phyloP scores from a whole-genome alignment of 164 flowering plant genomes.

The Kalanchoe fedtschenkoi region DNA sequence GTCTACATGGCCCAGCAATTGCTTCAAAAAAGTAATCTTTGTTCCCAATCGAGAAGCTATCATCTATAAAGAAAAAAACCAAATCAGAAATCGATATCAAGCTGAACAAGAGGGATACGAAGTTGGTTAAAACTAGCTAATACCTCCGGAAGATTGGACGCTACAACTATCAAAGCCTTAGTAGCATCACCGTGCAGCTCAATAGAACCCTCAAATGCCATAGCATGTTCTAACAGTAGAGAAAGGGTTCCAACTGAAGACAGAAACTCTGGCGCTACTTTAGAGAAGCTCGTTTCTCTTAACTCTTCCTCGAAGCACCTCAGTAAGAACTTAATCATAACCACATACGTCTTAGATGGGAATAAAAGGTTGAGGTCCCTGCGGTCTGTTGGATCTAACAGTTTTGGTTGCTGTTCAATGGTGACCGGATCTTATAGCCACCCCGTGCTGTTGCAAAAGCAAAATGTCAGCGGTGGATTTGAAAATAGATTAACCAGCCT shows the following conservation, averaged over 20 bases:
- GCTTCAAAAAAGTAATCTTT: slow-evolving; percentile 61
- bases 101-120: neutral
- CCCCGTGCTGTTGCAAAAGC: too few species aligned
- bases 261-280: slow-evolving; percentile 24
- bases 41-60: slow-evolving; percentile 60
- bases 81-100: neutral
- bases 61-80: slow-evolving; percentile 27
- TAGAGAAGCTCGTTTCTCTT: slow-evolving; percentile 17
- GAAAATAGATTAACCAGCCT: too few species aligned
- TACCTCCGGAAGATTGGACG: slow-evolving; percentile 70
- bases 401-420: slow-evolving; percentile 63
- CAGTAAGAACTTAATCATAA: slow-evolving; percentile 72
- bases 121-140: slow-evolving; percentile 10
- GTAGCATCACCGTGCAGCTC: slow-evolving; percentile 88
- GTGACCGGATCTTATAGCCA: too few species aligned
- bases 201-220: slow-evolving; percentile 84
- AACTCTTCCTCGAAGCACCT: slow-evolving; percentile 64
- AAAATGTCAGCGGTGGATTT: too few species aligned
- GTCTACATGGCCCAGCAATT: slow-evolving; percentile 65
- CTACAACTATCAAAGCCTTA: slow-evolving; percentile 59
- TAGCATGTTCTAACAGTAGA: slow-evolving; percentile 77
- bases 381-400: slow-evolving; percentile 41
- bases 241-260: slow-evolving; percentile 54
- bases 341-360: slow-evolving; percentile 64
- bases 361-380: slow-evolving; percentile 66